A percentile compares a stretch with the other conserved stretches of the same genome.
Conservation (phyloP, 1,284 basidiomycete genomes). For the Leccinum subspadiceum region DNA sequence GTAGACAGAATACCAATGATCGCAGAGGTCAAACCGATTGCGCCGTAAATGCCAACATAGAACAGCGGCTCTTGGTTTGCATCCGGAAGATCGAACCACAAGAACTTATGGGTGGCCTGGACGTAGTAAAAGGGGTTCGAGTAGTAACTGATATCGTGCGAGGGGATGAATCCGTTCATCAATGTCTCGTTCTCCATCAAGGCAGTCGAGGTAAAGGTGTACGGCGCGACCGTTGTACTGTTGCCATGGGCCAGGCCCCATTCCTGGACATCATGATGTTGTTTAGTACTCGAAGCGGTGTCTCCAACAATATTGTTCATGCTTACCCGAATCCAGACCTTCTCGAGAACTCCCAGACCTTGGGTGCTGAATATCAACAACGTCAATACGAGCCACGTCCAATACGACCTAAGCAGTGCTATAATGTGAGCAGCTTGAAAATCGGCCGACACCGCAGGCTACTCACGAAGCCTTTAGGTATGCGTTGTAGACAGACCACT, state of each 20-base stretch:
- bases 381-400: slow-evolving; percentile 47
- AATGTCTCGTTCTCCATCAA: slow-evolving; percentile 34
- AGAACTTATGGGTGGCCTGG: slow-evolving; percentile 4
- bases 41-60: slow-evolving; percentile 48
- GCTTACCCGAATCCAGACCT: slow-evolving; percentile 50
- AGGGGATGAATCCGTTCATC: slow-evolving; percentile 26
- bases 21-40: slow-evolving; percentile 41
- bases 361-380: slow-evolving; percentile 35
- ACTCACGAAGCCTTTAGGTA: slow-evolving; percentile 57
- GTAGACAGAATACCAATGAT: slow-evolving; percentile 36
- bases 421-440: not conserved
- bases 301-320: not conserved
- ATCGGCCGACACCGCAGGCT: not conserved
- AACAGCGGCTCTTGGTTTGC: slow-evolving; percentile 49
- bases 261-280: slow-evolving; percentile 25
- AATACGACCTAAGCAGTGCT: slow-evolving; percentile 40
- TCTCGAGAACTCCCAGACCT: slow-evolving; percentile 44
- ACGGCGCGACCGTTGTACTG: slow-evolving; percentile 12
- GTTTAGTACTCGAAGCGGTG: not conserved
- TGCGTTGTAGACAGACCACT: slow-evolving; percentile 61
- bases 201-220: slow-evolving; percentile 22
- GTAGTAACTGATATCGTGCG: slow-evolving; percentile 16
- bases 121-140: slow-evolving; percentile 17
- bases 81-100: slow-evolving; percentile 38
- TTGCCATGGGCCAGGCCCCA: slow-evolving; percentile 48